Evolutionary conservation across 1,139 yeast genomes (phyloP).

Genomic region (Protomyces gravidus): DNA sequence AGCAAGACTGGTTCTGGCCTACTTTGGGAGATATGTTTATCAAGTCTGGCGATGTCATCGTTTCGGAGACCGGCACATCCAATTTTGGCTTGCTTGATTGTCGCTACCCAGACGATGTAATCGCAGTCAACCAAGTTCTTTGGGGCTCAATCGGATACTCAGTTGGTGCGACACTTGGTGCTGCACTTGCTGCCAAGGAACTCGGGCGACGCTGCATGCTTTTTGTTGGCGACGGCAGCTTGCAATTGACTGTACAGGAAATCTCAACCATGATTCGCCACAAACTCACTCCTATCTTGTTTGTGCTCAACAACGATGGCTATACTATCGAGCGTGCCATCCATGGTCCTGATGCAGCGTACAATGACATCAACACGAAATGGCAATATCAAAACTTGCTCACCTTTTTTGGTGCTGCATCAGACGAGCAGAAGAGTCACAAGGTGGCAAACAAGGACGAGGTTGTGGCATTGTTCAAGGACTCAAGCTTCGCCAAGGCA

Average conservation of each 20-base stretch:
- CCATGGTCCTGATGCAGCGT: slow-evolving; percentile 67
- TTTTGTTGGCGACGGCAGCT: slow-evolving; percentile 85
- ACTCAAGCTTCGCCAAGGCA: slow-evolving; percentile 40
- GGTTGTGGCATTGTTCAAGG: slow-evolving; percentile 42
- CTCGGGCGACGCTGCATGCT: slow-evolving; percentile 57
- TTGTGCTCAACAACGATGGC: slow-evolving; percentile 75
- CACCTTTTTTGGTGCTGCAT: slow-evolving; percentile 62
- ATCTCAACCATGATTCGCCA: slow-evolving; percentile 62
- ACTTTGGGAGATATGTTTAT: slow-evolving; percentile 42
- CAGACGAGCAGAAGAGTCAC: slow-evolving; percentile 43
- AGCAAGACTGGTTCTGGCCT: slow-evolving; percentile 35
- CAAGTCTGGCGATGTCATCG: slow-evolving; percentile 58
- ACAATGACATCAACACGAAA: slow-evolving; percentile 70
- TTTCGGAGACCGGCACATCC: slow-evolving; percentile 76
- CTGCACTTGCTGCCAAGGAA: slow-evolving; percentile 64
- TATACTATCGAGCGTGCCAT: slow-evolving; percentile 83
- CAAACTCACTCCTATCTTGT: slow-evolving; percentile 57
- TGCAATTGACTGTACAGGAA: slow-evolving; percentile 86
- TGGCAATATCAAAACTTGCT: slow-evolving; percentile 76
- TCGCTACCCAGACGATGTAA: slow-evolving; percentile 51
- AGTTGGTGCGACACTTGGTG: slow-evolving; percentile 78
- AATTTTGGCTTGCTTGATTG: slow-evolving; percentile 66
- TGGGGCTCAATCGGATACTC: slow-evolving; percentile 86
- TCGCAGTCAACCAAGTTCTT: slow-evolving; percentile 59
- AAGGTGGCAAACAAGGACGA: slow-evolving; percentile 42